Conservation (phyloP, 2,329 filamentous ascomycete species). For the Pseudophaeomoniella oleicola region DNA sequence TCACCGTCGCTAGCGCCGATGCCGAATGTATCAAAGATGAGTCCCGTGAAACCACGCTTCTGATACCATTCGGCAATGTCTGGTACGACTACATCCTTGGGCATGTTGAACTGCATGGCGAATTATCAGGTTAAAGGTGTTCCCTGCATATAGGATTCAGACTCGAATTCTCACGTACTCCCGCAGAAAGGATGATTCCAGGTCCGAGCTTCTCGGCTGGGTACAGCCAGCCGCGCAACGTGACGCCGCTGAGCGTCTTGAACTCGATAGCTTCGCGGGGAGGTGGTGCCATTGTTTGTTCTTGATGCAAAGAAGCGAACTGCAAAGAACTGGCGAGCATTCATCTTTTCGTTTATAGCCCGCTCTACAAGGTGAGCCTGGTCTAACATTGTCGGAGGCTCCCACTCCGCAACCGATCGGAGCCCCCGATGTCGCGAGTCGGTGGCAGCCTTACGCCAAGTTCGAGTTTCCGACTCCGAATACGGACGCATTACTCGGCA, state of each 20-base stretch:
- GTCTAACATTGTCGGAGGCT: background rate
- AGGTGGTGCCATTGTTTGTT: background rate
- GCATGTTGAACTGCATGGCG: background rate
- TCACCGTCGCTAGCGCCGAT: background rate
- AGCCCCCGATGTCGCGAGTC: background rate
- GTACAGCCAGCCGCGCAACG: slow-evolving; percentile 23
- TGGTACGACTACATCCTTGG: background rate
- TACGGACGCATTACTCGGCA: too few species aligned
- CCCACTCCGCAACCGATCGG: background rate
- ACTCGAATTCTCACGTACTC: slow-evolving; percentile 5
- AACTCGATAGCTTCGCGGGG: slow-evolving; percentile 21
- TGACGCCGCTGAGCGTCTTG: slow-evolving; percentile 25
- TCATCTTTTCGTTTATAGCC: background rate
- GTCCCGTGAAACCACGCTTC: background rate
- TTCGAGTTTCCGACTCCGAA: slow-evolving; percentile 1
- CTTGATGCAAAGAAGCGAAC: background rate
- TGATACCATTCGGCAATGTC: background rate
- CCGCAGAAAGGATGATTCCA: slow-evolving; percentile 9
- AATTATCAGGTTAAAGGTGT: background rate
- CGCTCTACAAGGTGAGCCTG: background rate
- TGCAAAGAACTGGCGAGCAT: background rate
- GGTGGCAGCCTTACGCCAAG: background rate
- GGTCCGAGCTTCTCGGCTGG: slow-evolving; percentile 10
- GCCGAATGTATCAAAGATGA: background rate
- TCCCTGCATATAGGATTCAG: background rate